Evolutionary conservation across 257 asterid species (phyloP), one percentile per base, ranked within the genome.

Genomic region (Anisodus tanguticus): DNA sequence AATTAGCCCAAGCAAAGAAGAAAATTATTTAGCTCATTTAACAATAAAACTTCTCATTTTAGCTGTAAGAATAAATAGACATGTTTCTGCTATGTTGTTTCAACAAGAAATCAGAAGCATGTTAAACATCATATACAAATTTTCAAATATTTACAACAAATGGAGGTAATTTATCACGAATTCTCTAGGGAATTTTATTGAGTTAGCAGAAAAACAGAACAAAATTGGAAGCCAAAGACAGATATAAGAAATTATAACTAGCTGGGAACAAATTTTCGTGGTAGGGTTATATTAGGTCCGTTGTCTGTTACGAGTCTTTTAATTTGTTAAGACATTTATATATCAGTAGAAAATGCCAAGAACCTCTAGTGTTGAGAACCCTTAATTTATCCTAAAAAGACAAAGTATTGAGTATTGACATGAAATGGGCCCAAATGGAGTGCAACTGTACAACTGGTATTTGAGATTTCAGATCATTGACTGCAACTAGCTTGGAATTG

Each of bases 1-100:
- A 79, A 86, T 93, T 72, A 90, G 92, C 74, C 84, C 49, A 17
- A 51, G 85, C 49, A 69, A 87, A 58, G 85, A 57, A 64, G 84
- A 83, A 19, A 5, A 15, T 7, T 7, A 16, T 16, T 39, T 15
- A 69, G 7, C 49, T 8, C 77, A 69, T 35, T 68, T 6, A 22
- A 68, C 8, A 68, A 68, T 12, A 51, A 51, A 76, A 13, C 43
- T 12, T 51, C 81, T 76, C 43, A 45, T 74, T 72, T 74, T 12
- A 22, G 26, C 58, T 51, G 81, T 53, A 77, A 51, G 37, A 74
- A 49, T 47, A 74, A 53, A 15, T 31, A 53, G 31, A 31, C 82
- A 26, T 77, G 79, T 53, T 49, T 51, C 49, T 49, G 13, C 47
- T 49, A 22, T 2, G 62, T 22, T 22, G 22, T 26, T 22, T 76